phyloP scores from a whole-genome alignment of 257 asterid species.

The Salvia hispanica region DNA sequence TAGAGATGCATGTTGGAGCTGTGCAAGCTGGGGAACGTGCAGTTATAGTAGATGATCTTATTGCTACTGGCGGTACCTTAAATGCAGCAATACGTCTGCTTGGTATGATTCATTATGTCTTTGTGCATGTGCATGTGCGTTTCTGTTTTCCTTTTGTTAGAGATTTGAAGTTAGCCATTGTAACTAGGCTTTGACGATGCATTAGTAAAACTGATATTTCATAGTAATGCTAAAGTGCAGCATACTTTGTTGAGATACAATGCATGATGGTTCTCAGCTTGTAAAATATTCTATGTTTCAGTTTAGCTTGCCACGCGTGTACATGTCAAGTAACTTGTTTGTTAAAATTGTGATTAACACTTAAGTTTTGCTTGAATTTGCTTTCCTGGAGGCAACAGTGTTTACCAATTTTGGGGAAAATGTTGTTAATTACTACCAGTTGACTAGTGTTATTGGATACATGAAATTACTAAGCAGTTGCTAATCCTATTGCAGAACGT shows the following conservation, averaged over 20 bases:
- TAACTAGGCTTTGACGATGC: too few species aligned
- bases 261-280: too few species aligned
- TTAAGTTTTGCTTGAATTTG: neutral
- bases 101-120: conserved; percentile 46
- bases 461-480: conserved; percentile 27
- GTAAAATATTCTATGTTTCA: too few species aligned
- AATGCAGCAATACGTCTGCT: conserved; percentile 84
- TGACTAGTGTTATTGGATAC: neutral
- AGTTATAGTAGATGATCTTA: conserved; percentile 81
- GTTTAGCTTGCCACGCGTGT: too few species aligned
- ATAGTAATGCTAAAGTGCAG: too few species aligned
- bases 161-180: neutral
- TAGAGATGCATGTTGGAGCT: conserved; percentile 99
- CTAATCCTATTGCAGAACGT: conserved; percentile 64
- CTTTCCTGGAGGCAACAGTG: neutral
- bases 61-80: conserved; percentile 96
- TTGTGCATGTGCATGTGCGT: too few species aligned
- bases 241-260: too few species aligned
- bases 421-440: neutral
- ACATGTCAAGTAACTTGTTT: neutral
- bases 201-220: too few species aligned
- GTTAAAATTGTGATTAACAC: neutral
- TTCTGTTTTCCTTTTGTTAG: neutral
- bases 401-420: neutral
- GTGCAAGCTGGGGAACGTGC: conserved; percentile 90